Conservation (phyloP, 73 alveolate species). For the Durusdinium trenchii region DNA sequence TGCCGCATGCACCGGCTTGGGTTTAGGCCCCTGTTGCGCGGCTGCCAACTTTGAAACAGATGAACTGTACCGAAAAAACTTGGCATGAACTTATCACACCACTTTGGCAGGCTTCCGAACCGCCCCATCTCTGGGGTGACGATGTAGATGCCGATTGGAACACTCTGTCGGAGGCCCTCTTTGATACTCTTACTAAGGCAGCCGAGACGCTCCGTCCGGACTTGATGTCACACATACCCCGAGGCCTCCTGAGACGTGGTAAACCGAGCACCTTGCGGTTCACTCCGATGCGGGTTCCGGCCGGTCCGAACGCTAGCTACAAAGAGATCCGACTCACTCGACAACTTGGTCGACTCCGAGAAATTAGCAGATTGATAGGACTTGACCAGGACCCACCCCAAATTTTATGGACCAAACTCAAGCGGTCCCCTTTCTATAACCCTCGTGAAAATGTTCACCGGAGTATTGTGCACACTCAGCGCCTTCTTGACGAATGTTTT, state of each 20-base stretch:
- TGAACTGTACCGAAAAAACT: background rate
- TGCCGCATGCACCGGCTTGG: background rate
- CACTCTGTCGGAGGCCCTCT: background rate
- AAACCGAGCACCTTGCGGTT: background rate
- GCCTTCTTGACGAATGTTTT: background rate
- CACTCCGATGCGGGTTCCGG: background rate
- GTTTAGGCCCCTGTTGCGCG: background rate
- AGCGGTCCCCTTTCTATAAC: background rate
- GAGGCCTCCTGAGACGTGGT: background rate
- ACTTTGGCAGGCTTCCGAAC: no score
- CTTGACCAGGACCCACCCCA: background rate
- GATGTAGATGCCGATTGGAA: background rate
- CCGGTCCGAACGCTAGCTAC: background rate
- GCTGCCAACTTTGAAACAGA: background rate
- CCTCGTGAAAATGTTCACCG: background rate
- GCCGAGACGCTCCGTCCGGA: background rate
- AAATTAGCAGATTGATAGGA: background rate
- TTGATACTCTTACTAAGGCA: background rate
- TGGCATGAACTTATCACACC: no score
- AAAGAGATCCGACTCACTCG: background rate
- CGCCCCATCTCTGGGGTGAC: background rate
- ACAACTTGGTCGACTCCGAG: background rate
- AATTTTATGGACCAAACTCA: background rate
- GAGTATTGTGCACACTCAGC: no score
- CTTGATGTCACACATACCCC: background rate